Base-by-base conservation (phyloP, 306 rosid species). In the Cicer judaicum region DNA sequence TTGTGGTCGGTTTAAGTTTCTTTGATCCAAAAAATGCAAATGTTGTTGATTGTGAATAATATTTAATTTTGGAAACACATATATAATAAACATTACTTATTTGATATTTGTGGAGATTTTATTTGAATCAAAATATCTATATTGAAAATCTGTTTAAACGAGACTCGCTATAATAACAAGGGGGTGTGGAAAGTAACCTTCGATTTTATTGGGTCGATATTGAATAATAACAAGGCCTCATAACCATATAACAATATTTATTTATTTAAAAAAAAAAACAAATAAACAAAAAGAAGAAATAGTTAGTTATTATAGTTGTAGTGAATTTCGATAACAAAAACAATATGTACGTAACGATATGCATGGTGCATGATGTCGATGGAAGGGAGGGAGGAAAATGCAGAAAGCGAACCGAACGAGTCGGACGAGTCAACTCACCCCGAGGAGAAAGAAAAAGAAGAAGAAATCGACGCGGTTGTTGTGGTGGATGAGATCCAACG, bases 401-500 rank as follows among this genome's bases (percentile, higher is more conserved):
- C 21, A 10, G 67, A 59, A 9, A 9, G 61, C 16, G 83, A 72
- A 34, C 64, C 13, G 10, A 55, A 64, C 59, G 77, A 48, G 6
- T 61, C 67, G 2, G 66, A 68, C 10, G 66, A 77, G 59, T 55
- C 75, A 36, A 52, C 63, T 1, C 47, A 10, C 8, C 7, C 55
- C 2, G 41, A 55, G 8, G 75, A 70, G 1, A 53, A 60, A 16
- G 60, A 62, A 9, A 38, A 64, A 5, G 75, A 75, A 0, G 74
- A 75, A 40, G 68, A 64, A 16, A 2, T 1, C 3, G 54, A 66
- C 5, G 71, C 71, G 19, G 41, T 46, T 41, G 46, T 18, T 1
- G 12, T 10, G 40, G 72, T 76, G 43, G 82, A 54, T 57, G 87
- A 84, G 43, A 76, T 89, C 74, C 84, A 83, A 12, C 80, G 87